Percentiles rank a stretch among this genome's conserved stretches.
phyloP scores from a whole-genome alignment of 2,329 filamentous ascomycete species.

The Aureobasidium sp. region DNA sequence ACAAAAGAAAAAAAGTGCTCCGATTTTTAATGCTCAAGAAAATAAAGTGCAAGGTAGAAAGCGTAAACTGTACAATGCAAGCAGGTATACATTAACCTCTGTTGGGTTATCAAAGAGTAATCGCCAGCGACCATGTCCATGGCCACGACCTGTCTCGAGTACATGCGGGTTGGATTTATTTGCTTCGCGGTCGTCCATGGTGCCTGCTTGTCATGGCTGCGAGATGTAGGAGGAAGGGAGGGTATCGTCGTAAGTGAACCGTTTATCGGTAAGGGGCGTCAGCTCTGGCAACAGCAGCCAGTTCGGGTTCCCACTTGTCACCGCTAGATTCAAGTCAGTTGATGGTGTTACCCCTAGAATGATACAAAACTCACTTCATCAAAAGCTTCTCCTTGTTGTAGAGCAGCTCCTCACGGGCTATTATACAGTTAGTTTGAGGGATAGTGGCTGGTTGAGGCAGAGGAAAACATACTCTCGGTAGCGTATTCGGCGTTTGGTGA shows the following conservation, averaged over 20 bases:
- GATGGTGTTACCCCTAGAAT: conserved; percentile 19
- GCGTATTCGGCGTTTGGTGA: conserved; percentile 22
- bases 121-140: conserved; percentile 7
- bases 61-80: conserved; percentile 11
- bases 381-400: conserved; percentile 88
- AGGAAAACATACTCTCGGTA: conserved; percentile 40
- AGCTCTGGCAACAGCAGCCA: conserved; percentile 84
- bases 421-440: conserved; percentile 32
- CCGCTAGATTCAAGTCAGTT: conserved; percentile 27
- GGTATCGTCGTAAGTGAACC: conserved; percentile 8
- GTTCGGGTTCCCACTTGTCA: conserved; percentile 83
- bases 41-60: background rate
- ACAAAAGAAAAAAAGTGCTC: conserved; percentile 8
- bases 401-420: conserved; percentile 66
- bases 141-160: background rate
- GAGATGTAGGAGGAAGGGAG: background rate
- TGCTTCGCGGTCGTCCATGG: background rate
- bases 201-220: conserved; percentile 11
- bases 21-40: conserved; percentile 5
- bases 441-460: conserved; percentile 94
- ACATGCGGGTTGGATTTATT: background rate
- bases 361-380: conserved; percentile 27
- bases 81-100: conserved; percentile 13
- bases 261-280: conserved; percentile 58
- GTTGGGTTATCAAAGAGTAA: conserved; percentile 7